Base-by-base conservation (phyloP, 2,329 filamentous ascomycete genomes). In the Xylariaceae sp. region DNA sequence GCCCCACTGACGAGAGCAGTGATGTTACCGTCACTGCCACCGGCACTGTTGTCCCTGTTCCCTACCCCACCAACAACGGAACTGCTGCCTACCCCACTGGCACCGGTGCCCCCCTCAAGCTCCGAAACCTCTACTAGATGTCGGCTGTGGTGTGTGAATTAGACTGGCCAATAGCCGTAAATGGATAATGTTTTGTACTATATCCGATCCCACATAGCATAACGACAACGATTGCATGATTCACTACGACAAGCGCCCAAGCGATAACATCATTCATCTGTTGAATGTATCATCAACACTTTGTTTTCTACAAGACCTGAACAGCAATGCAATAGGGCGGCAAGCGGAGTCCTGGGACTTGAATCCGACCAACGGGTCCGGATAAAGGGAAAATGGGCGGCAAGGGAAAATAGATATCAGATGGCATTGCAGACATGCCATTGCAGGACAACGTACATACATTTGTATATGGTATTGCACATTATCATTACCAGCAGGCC, bases 1-100 rank as follows among this genome's bases (percentile, higher is more conserved):
- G 50, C 49, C 42, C 44, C 53, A 30, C 49, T 54, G 39, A 42
- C 32, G 58, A 40, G 59, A 56, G 44, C 32, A 26, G 11, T 11
- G 22, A 6, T 11, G 59, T 64, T 47, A 65, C 63, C 28, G 60
- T 64, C 45, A 64, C 64, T 39, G 61, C 65, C 37, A 60, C 53
- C 22, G 57, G 53, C 33, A 60, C 53, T 22, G 53, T 55, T 26
- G 59, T 52, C 38, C 51, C 55, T 44, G 55, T 68, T 45, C 69
- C 69, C 49, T 69, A 63, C 62, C 69, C 69, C 37, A 59, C 55
- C 38, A 43, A 45, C 39, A 53, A 67, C 62, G 60, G 59, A 44
- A 65, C 66, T 37, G 46, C 45, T 42, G 48, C 55, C n/a, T 37
- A 32, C 47, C 62, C 66, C 44, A 62, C 65, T 40, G 66, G 64